Evolutionary conservation across 164 flowering plant species (phyloP).

Genomic region (Stephania cephalantha): DNA sequence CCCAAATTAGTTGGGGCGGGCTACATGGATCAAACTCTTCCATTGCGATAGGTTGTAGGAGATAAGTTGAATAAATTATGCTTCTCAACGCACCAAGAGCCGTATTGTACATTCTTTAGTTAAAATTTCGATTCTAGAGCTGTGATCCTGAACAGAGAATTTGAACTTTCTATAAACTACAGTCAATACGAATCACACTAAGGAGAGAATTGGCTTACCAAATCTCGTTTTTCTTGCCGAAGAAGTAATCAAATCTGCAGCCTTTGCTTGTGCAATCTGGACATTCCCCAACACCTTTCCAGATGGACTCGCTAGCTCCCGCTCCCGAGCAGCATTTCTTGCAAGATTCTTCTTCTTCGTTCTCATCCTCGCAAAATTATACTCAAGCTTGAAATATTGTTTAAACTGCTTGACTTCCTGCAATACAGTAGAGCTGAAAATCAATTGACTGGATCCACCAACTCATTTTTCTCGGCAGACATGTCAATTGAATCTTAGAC

Average conservation of each 20-base stretch:
- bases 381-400: not conserved
- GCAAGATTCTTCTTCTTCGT: slow-evolving; percentile 54
- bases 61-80: not conserved
- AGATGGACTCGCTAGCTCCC: slow-evolving; percentile 44
- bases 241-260: slow-evolving; percentile 64
- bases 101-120: too few relatives aligned
- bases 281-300: slow-evolving; percentile 45
- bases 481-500: not conserved
- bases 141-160: not conserved
- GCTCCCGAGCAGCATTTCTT: slow-evolving; percentile 38
- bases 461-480: not conserved
- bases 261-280: slow-evolving; percentile 45
- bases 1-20: not conserved
- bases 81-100: not conserved
- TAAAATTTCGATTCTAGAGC: not conserved
- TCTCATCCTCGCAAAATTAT: slow-evolving; percentile 37
- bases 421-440: not conserved
- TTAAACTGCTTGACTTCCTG: not conserved
- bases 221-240: slow-evolving; percentile 58
- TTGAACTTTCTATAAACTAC: not conserved
- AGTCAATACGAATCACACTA: not conserved
- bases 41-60: too few relatives aligned
- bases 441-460: not conserved
- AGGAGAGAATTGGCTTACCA: slow-evolving; percentile 28
- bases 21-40: not conserved